Base-by-base conservation (phyloP, 208 protist genomes). In the Trypanosoma melophagium region DNA sequence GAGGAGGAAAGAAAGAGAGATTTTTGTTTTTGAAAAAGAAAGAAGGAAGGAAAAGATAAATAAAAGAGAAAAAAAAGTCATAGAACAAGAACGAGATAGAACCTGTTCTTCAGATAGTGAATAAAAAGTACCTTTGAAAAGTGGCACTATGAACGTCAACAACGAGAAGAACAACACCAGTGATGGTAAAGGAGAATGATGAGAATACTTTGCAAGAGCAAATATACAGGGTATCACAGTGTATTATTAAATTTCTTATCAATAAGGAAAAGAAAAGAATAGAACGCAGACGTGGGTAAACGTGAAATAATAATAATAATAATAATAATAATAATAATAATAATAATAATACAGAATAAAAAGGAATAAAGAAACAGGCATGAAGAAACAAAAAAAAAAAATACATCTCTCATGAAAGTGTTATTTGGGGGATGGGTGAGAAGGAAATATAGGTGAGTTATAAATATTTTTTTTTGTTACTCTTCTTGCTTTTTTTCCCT, bases 401-500 rank as follows among this genome's bases (percentile, higher is more conserved):
- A 19, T 21, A 49, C 19, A 72, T 8, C 14, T n/a, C 8, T 45
- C 51, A 69, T 28, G 56, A 55, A 51, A 31, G 31, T 31, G 35
- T 35, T 8, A 61, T 19, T 8, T 50, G n/a, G 1, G 13, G 45
- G 8, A 7, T 1, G n/a, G 45, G 13, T 14, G 3, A 50, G n/a
- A 50, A 21, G 8, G n/a, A 21, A 50, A 50, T 47, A 47, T 47
- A 47, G 1, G 10, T 47, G 16, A 47, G 9, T 47, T n/a, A 8
- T 47, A 47, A 47, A 40, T 60, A 2, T 71, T 19, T 50, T 52
- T 45, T 25, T 24, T 51, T 74, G 44, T 28, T 67, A 13, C 57
- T 68, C 57, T 52, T 47, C 44, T 66, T 54, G 7, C 65, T 72
- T 35, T 5, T 35, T 35, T 5, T n/a, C n/a, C n/a, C n/a, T n/a